A percentile compares a stretch with the other conserved stretches of the same genome.
Evolutionary conservation across 257 asterid species (phyloP).

Genomic region (Plantago major): DNA sequence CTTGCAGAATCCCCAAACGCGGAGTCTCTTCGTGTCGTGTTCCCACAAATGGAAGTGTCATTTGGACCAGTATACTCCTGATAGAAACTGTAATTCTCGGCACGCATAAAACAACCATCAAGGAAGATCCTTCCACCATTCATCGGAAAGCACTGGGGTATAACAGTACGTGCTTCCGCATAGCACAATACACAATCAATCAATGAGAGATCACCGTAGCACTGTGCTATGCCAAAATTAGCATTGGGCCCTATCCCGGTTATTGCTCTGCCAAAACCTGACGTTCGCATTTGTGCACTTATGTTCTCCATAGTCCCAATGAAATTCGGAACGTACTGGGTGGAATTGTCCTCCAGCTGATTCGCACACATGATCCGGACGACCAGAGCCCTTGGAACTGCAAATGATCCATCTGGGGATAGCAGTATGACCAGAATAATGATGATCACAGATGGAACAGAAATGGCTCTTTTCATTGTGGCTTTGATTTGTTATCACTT

Average conservation of each 20-base stretch:
- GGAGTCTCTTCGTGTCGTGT: slow-evolving; percentile 28
- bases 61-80: slow-evolving; percentile 43
- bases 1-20: slow-evolving; percentile 30
- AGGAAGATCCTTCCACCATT: slow-evolving; percentile 60
- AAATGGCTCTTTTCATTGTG: no score
- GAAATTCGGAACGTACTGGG: slow-evolving; percentile 49
- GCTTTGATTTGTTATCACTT: no score
- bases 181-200: slow-evolving; percentile 70
- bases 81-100: slow-evolving; percentile 60
- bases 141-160: slow-evolving; percentile 66
- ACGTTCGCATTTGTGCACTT: slow-evolving; percentile 47
- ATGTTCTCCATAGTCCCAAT: slow-evolving; percentile 60
- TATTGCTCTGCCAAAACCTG: slow-evolving; percentile 46
- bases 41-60: slow-evolving; percentile 50
- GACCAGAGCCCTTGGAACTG: slow-evolving; percentile 57
- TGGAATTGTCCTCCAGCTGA: slow-evolving; percentile 48
- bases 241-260: slow-evolving; percentile 53
- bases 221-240: slow-evolving; percentile 54
- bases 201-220: slow-evolving; percentile 80
- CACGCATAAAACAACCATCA: slow-evolving; percentile 88
- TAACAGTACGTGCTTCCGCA: slow-evolving; percentile 57
- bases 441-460: background rate
- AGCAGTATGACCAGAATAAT: slow-evolving; percentile 24
- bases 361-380: slow-evolving; percentile 39
- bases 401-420: slow-evolving; percentile 31